Base-by-base conservation (phyloP, 192 early-diverging fungal species). In the Oehlia diaphana region DNA sequence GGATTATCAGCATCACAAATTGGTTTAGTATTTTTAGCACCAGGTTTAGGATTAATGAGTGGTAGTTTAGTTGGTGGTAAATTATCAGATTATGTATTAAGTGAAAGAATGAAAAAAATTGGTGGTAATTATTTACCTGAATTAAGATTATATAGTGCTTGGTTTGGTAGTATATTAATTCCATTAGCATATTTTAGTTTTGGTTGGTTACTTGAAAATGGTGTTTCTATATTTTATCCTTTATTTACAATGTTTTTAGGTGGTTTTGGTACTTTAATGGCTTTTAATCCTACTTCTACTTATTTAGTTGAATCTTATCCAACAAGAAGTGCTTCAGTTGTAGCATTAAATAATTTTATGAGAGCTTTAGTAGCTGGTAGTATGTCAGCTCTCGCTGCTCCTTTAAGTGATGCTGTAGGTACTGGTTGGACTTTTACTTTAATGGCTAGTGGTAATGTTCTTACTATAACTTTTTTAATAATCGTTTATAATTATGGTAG, bases 51-150 rank as follows among this genome's bases (percentile, higher is more conserved):
- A 7, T 82, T 80, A 2, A 72, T 84, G 9, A 14, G 82, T 16
- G 87, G 89, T 14, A 83, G 85, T 4, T 63, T 87, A 28, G 31
- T 84, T 7, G 80, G 73, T 28, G 88, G 88, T 7, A 75, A 77
- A 26, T 85, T 80, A 44, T 82, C 84, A 12, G 84, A 85, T 37
- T 82, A 81, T 61, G 79, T 85, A 42, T 79, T 85, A 61, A 49
- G n/a, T 12, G 49, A 47, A 72, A 37, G 5, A 14, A 72, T 47
- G 12, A 33, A 44, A 49, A 44, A 72, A 19, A 76, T 76, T 23
- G 80, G 80, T 7, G 74, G 50, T 16, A 12, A 7, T 33, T 21
- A 19, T 19, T 3, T n/a, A 19, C 39, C 70, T 4, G 70, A 72
- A 78, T 65, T 81, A 37, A 72, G 70, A 47, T 19, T 72, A 39